phyloP scores from a whole-genome alignment of 805 yeast genomes.

The Candida anglica region DNA sequence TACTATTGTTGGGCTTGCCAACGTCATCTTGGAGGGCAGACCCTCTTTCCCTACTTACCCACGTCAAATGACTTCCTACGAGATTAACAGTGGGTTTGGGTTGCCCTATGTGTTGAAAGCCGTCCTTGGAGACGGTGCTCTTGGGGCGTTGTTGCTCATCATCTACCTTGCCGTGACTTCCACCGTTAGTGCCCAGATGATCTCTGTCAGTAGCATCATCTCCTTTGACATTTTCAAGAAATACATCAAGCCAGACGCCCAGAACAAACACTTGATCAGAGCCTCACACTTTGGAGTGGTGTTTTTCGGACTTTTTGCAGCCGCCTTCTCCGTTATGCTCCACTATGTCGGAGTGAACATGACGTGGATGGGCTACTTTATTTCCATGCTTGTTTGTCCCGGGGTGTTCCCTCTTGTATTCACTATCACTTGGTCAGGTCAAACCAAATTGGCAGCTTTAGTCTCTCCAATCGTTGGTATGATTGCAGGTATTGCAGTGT shows the following conservation, averaged over 20 bases:
- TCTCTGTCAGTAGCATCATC: no score
- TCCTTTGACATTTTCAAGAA: constrained; percentile 42
- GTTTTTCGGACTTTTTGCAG: no score
- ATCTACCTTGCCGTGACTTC: constrained; percentile 39
- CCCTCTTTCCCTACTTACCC: constrained; percentile 23
- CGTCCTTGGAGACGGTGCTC: constrained; percentile 25
- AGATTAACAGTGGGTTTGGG: constrained; percentile 26
- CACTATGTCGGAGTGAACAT: constrained; percentile 24
- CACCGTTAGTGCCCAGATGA: constrained; percentile 38
- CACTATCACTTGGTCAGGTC: constrained; percentile 30
- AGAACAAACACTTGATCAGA: constrained; percentile 36
- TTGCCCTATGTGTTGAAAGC: constrained; percentile 27
- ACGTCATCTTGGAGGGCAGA: constrained; percentile 20
- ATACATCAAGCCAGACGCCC: constrained; percentile 39
- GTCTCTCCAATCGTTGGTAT: constrained; percentile 28
- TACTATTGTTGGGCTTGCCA: constrained; percentile 29
- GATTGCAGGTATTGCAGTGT: constrained; percentile 22
- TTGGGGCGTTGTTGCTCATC: constrained; percentile 28
- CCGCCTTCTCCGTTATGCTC: constrained; percentile 34
- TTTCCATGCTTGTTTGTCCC: constrained; percentile 33
- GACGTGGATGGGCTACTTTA: constrained; percentile 31
- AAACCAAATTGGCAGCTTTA: constrained; percentile 23
- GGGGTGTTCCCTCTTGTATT: constrained; percentile 33
- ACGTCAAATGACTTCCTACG: no score
- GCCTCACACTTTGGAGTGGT: constrained; percentile 43